Evolutionary conservation across 257 asterid genomes (phyloP).

Genomic region (Petrea volubilis): DNA sequence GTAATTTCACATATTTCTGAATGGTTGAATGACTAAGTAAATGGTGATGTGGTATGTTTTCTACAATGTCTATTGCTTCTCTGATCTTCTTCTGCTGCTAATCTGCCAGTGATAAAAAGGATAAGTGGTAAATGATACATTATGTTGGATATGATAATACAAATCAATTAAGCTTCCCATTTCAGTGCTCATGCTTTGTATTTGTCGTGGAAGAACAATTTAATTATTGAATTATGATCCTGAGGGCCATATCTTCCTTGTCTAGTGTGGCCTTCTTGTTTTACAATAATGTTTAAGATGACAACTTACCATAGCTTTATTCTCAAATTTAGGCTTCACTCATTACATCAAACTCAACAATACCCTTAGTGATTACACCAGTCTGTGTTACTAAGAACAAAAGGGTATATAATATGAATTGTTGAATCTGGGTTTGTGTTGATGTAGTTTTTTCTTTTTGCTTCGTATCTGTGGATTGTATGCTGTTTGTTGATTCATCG

Average conservation of each 20-base stretch:
- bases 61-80: conserved; percentile 1
- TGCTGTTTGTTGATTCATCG: conserved; percentile 19
- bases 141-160: background rate
- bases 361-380: background rate
- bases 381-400: background rate
- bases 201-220: background rate
- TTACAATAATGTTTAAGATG: conserved; percentile 3
- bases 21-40: background rate
- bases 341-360: conserved; percentile 1
- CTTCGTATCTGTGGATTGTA: background rate
- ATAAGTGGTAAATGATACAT: background rate
- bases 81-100: conserved; percentile 21
- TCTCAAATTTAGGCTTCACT: background rate
- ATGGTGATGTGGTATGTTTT: background rate
- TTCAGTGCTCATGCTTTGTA: conserved; percentile 10
- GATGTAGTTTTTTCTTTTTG: background rate
- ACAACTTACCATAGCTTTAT: background rate
- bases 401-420: conserved; percentile 3
- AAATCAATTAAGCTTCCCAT: background rate
- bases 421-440: background rate
- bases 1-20: background rate
- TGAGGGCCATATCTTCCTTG: conserved; percentile 4
- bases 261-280: conserved; percentile 8
- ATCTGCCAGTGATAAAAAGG: background rate
- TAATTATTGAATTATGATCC: background rate